Conservation (phyloP, 257 asterid genomes). For the Lavandula angustifolia region DNA sequence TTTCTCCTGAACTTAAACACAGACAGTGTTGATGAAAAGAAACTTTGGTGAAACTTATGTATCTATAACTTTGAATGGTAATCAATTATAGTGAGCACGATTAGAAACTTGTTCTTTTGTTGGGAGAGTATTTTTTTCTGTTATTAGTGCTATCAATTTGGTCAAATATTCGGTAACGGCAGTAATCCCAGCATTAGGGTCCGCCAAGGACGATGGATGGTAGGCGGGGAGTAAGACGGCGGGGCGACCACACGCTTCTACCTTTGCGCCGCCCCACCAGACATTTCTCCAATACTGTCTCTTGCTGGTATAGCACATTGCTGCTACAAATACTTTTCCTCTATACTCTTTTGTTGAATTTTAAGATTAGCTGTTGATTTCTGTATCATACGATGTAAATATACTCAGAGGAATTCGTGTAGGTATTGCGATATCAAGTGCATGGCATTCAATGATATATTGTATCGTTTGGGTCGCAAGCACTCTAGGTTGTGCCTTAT, state of each 20-base stretch:
- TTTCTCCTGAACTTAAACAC: not conserved
- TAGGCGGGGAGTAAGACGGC: constrained; percentile 55
- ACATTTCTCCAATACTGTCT: constrained; percentile 50
- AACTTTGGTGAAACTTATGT: not conserved
- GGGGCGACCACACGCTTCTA: constrained; percentile 47
- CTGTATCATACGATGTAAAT: constrained; percentile 8
- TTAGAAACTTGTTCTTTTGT: not conserved
- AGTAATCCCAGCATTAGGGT: constrained; percentile 17
- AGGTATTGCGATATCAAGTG: constrained; percentile 88
- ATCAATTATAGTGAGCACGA: not conserved
- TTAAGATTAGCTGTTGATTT: not conserved
- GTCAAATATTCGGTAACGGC: not conserved
- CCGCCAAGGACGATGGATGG: constrained; percentile 43
- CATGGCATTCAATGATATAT: constrained; percentile 55
- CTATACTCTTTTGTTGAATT: not conserved
- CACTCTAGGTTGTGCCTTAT: constrained; percentile 53
- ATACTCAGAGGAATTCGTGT: constrained; percentile 16
- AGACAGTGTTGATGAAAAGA: not conserved
- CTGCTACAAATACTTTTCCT: constrained; percentile 13
- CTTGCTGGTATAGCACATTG: constrained; percentile 58
- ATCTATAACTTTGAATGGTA: not conserved
- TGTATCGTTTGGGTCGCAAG: constrained; percentile 70
- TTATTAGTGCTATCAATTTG: not conserved
- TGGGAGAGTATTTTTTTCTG: not conserved
- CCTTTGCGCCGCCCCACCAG: constrained; percentile 56